These are phyloP conservation scores for Zygoascus sp. DNA, from an alignment of 1,139 yeast species.

Conservation along the genomic window DNA sequence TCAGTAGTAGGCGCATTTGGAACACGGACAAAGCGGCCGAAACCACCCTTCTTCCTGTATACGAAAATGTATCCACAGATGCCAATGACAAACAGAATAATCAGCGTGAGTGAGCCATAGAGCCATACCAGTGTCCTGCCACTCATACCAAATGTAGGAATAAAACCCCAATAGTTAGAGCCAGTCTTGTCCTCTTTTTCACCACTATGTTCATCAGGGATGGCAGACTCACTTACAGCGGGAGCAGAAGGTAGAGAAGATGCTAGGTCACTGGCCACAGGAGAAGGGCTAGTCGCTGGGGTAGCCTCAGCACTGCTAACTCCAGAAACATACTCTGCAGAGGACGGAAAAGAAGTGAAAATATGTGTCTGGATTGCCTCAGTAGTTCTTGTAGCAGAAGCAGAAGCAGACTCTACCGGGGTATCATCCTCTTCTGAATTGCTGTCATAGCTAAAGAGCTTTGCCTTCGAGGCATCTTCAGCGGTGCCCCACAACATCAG, in stretches of 20 bases:
- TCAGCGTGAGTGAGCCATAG: slow-evolving; percentile 33
- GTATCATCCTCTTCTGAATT: slow-evolving; percentile 18
- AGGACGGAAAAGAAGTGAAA: no score
- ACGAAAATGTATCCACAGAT: slow-evolving; percentile 28
- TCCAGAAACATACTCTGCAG: no score
- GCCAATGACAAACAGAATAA: slow-evolving; percentile 31
- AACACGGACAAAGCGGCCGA: slow-evolving; percentile 18
- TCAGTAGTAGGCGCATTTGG: slow-evolving; percentile 27
- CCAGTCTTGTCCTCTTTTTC: slow-evolving; percentile 9
- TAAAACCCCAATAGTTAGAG: slow-evolving; percentile 22
- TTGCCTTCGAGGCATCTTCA: slow-evolving; percentile 58
- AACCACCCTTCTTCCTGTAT: slow-evolving; percentile 23
- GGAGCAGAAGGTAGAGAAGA: slow-evolving; percentile 15
- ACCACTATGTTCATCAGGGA: neutral
- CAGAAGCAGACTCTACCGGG: slow-evolving; percentile 17
- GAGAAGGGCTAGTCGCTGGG: no score
- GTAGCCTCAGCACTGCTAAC: no score
- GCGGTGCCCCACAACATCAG: slow-evolving; percentile 79
- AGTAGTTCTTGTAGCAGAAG: no score
- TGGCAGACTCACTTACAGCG: slow-evolving; percentile 13
- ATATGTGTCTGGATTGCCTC: no score
- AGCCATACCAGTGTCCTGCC: slow-evolving; percentile 33
- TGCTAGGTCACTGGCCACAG: no score
- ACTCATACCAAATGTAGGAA: slow-evolving; percentile 37
- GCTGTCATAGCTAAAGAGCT: slow-evolving; percentile 37